phyloP scores from a whole-genome alignment of 1,139 yeast genomes.

The Saccharomyces hybrid region DNA sequence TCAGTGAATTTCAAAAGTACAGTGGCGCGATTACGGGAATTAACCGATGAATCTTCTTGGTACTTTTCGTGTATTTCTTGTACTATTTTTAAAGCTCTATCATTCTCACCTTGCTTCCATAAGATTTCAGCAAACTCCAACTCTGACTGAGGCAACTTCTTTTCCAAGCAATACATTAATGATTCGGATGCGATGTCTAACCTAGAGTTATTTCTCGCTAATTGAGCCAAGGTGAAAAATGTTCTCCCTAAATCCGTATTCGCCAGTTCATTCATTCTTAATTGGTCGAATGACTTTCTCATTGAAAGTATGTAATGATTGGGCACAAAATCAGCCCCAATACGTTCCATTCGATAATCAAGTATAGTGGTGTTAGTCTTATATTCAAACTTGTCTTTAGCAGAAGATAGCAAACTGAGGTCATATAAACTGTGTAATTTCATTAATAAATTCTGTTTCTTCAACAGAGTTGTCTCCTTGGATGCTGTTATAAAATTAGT shows the following conservation, averaged over 20 bases:
- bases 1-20: constrained; percentile 71
- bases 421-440: constrained; percentile 71
- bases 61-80: constrained; percentile 36
- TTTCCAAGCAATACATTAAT: constrained; percentile 54
- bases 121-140: constrained; percentile 76
- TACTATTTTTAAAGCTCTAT: constrained; percentile 72
- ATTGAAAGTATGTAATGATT: constrained; percentile 55
- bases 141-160: constrained; percentile 45
- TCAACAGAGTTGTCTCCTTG: constrained; percentile 53
- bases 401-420: constrained; percentile 33
- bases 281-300: constrained; percentile 48
- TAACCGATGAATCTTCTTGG: constrained; percentile 15
- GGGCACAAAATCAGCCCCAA: constrained; percentile 56
- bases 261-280: constrained; percentile 36
- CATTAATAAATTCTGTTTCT: constrained; percentile 49
- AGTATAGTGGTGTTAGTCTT: constrained; percentile 22
- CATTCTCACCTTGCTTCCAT: constrained; percentile 87
- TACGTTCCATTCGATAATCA: constrained; percentile 39
- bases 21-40: constrained; percentile 37
- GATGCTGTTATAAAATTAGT: constrained; percentile 49
- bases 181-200: constrained; percentile 68
- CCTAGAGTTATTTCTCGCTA: constrained; percentile 63
- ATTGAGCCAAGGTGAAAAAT: constrained; percentile 53
- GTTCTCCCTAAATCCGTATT: constrained; percentile 40
- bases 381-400: constrained; percentile 19